Evolutionary conservation across 129 eudicot genomes (phyloP), one percentile per base, ranked within the genome.

Genomic region (Arctium minus): DNA sequence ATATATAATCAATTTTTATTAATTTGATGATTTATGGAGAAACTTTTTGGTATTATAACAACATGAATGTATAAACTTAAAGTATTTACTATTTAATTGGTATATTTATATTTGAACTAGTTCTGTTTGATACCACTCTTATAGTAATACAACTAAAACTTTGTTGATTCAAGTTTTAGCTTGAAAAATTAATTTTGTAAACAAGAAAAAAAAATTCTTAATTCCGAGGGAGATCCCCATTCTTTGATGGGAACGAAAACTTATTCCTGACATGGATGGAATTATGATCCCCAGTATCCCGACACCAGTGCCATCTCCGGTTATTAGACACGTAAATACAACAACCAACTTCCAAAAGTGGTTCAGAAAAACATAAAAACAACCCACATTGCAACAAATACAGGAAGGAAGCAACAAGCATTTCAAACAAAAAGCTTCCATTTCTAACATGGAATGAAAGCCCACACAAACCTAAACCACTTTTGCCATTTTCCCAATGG

Each of bases 401-500:
- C 80, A 68, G 9, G 39, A 13, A 75, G 8, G 33, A 35, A 73
- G n/a, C 31, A 72, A 83, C 86, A 83, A 84, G 6, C 79, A 84
- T 72, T 56, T 53, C 60, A 84, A 78, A 84, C 83, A 72, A 78
- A 73, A 72, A 32, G 15, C 39, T 13, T 31, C 29, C 38, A 36
- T 31, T 36, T 27, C 68, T 48, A 40, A 60, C 83, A 84, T 79
- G 87, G 83, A 68, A 12, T 65, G 76, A 18, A 60, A 60, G 8
- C 64, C 80, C 62, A 44, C 6, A 29, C 10, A 42, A 32, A 82
- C 80, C 87, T 84, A 84, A 84, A 42, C 80, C 8, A 12, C 74
- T 84, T 22, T 33, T 64, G 80, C 76, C 83, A 79, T 84, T 79
- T 79, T 79, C 79, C 76, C 48, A 42, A 33, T 84, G 80, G 48